Conservation (phyloP, 116 monocot genomes). For the Cymodocea nodosa region DNA sequence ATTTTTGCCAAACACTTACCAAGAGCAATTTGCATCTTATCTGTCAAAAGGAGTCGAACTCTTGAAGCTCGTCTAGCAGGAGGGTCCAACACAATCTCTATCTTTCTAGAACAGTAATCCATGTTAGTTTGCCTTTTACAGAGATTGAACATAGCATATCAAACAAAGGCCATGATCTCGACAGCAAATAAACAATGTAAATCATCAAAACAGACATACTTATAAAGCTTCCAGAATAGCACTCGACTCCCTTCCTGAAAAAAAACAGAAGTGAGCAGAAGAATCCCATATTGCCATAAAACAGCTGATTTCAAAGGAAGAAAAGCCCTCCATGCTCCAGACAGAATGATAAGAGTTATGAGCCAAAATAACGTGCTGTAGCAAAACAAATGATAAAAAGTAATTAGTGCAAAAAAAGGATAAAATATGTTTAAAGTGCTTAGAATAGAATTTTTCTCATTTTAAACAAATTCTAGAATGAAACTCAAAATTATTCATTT, state of each 20-base stretch:
- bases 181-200: neutral
- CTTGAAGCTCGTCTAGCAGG: conserved; percentile 67
- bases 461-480: neutral
- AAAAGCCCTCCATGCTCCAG: conserved; percentile 81
- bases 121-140: neutral
- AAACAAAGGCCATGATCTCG: neutral
- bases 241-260: conserved; percentile 76
- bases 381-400: neutral
- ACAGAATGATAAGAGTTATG: conserved; percentile 71
- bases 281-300: conserved; percentile 68
- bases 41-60: conserved; percentile 63
- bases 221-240: conserved; percentile 88
- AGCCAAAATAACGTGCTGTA: conserved; percentile 97
- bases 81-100: conserved; percentile 70
- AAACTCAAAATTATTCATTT: no score
- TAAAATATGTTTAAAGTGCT: neutral
- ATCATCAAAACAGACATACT: conserved; percentile 29
- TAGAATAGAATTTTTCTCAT: neutral
- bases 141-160: neutral
- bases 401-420: neutral
- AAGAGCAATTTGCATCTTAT: conserved; percentile 87
- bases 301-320: conserved; percentile 61
- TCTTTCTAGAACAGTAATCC: conserved; percentile 30
- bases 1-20: conserved; percentile 26
- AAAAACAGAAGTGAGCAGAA: conserved; percentile 71